These are phyloP conservation scores for Sphagnum magellanicum DNA, from an alignment of 228 moss, liverwort and hornwort genomes.

Conservation along the genomic window DNA sequence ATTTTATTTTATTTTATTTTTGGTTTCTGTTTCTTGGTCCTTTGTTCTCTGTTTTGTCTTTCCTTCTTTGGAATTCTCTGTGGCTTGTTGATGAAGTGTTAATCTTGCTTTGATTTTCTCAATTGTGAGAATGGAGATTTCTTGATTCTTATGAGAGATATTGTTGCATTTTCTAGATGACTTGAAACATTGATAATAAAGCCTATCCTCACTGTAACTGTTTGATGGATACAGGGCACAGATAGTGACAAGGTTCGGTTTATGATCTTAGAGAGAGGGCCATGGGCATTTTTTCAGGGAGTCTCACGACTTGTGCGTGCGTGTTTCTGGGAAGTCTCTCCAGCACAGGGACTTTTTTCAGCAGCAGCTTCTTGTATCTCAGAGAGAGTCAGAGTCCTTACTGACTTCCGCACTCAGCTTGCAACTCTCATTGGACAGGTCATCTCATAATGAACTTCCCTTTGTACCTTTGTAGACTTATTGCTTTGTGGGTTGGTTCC, in stretches of 20 bases:
- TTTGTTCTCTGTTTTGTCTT: background rate
- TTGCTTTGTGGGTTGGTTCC: conserved; percentile 3
- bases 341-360: conserved; percentile 44
- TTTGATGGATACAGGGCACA: conserved; percentile 26
- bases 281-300: conserved; percentile 62
- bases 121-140: background rate
- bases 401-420: conserved; percentile 60
- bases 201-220: background rate
- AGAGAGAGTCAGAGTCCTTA: conserved; percentile 73
- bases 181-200: background rate
- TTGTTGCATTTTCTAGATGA: background rate
- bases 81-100: no score
- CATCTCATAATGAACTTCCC: conserved; percentile 15
- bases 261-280: conserved; percentile 86
- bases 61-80: background rate
- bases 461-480: background rate
- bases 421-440: conserved; percentile 81
- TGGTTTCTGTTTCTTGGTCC: no score
- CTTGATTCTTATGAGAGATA: background rate
- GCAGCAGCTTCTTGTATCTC: conserved; percentile 70
- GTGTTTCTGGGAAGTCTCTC: conserved; percentile 57
- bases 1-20: no score
- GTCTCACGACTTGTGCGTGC: conserved; percentile 46
- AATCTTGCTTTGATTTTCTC: background rate
- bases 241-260: conserved; percentile 67